Percentiles rank a stretch among this genome's conserved stretches.
Conservation (phyloP, 2,329 filamentous ascomycete species). For the Colletotrichum agaves region DNA sequence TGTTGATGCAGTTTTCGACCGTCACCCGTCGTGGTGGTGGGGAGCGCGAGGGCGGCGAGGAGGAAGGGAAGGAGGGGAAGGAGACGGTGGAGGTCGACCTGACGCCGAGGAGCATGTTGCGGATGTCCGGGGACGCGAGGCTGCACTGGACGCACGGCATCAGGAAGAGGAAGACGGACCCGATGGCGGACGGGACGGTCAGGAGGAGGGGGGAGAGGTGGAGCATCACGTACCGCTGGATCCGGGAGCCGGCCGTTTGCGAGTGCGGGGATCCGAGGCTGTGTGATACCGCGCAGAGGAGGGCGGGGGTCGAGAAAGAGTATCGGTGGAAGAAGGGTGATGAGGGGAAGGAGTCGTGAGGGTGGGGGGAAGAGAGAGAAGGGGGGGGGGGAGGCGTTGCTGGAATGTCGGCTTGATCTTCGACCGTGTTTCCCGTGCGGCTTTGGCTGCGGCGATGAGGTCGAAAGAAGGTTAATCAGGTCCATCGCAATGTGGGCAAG, state of each 20-base stretch:
- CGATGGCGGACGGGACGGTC: constrained; percentile 56
- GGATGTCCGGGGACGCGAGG: constrained; percentile 60
- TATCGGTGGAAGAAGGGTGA: constrained; percentile 58
- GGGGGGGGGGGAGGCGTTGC: no score
- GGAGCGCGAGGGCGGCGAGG: constrained; percentile 27
- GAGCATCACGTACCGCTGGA: constrained; percentile 67
- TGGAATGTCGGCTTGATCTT: no score
- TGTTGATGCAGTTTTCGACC: constrained; percentile 57
- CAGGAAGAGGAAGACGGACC: constrained; percentile 63
- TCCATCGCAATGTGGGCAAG: no score
- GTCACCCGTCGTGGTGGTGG: constrained; percentile 16
- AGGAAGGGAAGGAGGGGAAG: not conserved
- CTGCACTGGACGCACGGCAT: constrained; percentile 68
- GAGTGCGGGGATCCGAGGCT: constrained; percentile 61
- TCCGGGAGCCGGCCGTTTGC: constrained; percentile 57
- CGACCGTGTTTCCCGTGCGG: no score
- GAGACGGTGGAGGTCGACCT: constrained; percentile 56
- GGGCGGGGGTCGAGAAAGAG: constrained; percentile 58
- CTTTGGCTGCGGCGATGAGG: no score
- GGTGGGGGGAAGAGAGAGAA: no score
- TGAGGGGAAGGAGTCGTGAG: not conserved
- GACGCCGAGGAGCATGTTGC: constrained; percentile 60
- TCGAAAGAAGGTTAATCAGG: no score
- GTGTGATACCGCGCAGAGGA: constrained; percentile 62
- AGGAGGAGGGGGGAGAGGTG: constrained; percentile 57